These are phyloP conservation scores for Strombidium stylifer DNA, from an alignment of 73 alveolate genomes.

Conservation along the genomic window DNA sequence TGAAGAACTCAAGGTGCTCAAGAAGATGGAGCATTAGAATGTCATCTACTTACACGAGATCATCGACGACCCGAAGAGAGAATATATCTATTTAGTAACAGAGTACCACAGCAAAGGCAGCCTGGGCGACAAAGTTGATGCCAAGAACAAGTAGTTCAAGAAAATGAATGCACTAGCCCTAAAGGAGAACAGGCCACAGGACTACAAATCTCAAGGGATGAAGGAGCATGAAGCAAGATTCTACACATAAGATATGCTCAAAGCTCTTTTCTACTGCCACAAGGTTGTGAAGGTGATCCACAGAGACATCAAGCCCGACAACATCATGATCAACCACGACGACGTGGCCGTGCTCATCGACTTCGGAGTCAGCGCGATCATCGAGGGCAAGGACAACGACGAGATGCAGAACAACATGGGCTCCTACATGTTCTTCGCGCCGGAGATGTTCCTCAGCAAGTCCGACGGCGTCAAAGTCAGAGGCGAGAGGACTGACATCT, in stretches of 20 bases:
- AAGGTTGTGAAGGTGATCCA: constrained; percentile 12
- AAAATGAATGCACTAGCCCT: no score
- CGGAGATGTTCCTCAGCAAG: no score
- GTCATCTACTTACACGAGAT: constrained; percentile 38
- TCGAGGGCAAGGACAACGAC: no score
- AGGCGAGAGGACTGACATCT: no score
- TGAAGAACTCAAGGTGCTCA: constrained; percentile 38
- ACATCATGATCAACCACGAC: constrained; percentile 23
- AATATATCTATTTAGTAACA: constrained; percentile 26
- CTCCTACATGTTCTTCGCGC: constrained; percentile 32
- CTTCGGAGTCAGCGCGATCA: no score
- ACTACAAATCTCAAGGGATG: no score
- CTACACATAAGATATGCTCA: constrained; percentile 3
- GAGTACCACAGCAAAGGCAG: no score
- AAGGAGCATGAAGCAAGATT: no score
- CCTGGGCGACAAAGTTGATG: no score
- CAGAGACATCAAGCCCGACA: constrained; percentile 34
- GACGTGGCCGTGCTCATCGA: constrained; percentile 20
- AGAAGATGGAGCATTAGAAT: constrained; percentile 49
- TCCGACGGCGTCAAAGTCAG: no score
- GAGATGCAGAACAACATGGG: constrained; percentile 14
- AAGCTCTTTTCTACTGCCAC: constrained; percentile 19
- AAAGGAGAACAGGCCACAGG: no score
- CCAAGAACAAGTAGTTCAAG: no score
- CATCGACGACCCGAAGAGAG: constrained; percentile 43